Evolutionary conservation across 208 protist species (phyloP).

Genomic region (Crithidia mellificae): DNA sequence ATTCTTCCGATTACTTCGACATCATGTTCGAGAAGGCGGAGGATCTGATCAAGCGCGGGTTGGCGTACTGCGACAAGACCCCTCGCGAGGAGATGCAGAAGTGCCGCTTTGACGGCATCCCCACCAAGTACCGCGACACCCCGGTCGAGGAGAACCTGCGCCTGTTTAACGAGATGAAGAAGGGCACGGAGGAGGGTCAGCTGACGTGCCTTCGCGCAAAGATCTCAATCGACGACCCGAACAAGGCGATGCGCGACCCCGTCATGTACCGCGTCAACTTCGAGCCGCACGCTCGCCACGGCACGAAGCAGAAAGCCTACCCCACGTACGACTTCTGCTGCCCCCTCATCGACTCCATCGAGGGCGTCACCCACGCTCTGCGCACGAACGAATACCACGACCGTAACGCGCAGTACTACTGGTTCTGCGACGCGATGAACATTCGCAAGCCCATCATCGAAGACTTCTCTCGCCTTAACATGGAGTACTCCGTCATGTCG

Average conservation of each 20-base stretch:
- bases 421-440: constrained; percentile 93
- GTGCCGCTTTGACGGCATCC: constrained; percentile 89
- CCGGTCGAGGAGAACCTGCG: constrained; percentile 95
- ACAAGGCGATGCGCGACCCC: constrained; percentile 97
- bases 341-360: constrained; percentile 98
- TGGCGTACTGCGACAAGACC: constrained; percentile 98
- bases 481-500: constrained; percentile 98
- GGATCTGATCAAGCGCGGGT: constrained; percentile 88
- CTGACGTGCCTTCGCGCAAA: constrained; percentile 96
- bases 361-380: constrained; percentile 99
- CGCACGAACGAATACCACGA: constrained; percentile 99
- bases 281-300: constrained; percentile 92
- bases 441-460: constrained; percentile 91
- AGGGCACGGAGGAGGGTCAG: constrained; percentile 82
- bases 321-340: constrained; percentile 99
- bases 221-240: constrained; percentile 95
- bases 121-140: constrained; percentile 87
- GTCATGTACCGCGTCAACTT: constrained; percentile 96
- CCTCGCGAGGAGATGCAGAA: constrained; percentile 94
- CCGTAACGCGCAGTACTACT: constrained; percentile 97
- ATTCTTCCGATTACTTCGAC: constrained; percentile 98
- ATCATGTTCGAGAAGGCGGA: constrained; percentile 90
- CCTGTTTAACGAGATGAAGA: constrained; percentile 96
- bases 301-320: constrained; percentile 93
- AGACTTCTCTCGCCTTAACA: constrained; percentile 98